phyloP scores from a whole-genome alignment of 352 stramenopile species.

The Blastocystis hominis region DNA sequence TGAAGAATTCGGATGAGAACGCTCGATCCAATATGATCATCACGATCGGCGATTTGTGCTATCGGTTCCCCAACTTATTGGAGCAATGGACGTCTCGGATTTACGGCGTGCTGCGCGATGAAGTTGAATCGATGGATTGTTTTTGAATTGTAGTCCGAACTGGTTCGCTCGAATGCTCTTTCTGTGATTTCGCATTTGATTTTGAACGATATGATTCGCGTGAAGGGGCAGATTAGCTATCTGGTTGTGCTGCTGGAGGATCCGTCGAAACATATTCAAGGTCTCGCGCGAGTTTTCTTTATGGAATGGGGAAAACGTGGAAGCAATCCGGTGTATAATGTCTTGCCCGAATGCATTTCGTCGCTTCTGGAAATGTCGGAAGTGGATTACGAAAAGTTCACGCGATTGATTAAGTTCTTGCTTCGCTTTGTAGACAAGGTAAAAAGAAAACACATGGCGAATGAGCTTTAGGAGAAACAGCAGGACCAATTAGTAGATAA shows the following conservation, averaged over 20 bases:
- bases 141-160: constrained; percentile 60
- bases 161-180: constrained; percentile 86
- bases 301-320: constrained; percentile 85
- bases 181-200: constrained; percentile 95
- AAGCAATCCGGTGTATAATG: constrained; percentile 95
- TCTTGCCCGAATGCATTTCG: constrained; percentile 88
- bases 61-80: constrained; percentile 91
- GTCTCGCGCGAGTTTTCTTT: constrained; percentile 88
- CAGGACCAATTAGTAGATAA: constrained; percentile 79
- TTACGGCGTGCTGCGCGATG: constrained; percentile 83
- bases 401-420: constrained; percentile 85
- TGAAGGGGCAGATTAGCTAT: constrained; percentile 83
- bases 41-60: constrained; percentile 85
- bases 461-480: constrained; percentile 62
- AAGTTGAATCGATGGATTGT: constrained; percentile 60
- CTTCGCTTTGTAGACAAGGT: constrained; percentile 91
- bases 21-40: constrained; percentile 89
- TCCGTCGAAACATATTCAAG: constrained; percentile 77
- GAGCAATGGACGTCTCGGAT: constrained; percentile 91
- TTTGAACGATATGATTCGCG: constrained; percentile 98
- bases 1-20: constrained; percentile 53
- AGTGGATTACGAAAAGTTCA: constrained; percentile 78
- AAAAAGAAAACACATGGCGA: constrained; percentile 60
- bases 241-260: constrained; percentile 88
- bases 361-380: constrained; percentile 67